Conservation (phyloP, 2,329 filamentous ascomycete genomes). For the Fusarium devonianum region DNA sequence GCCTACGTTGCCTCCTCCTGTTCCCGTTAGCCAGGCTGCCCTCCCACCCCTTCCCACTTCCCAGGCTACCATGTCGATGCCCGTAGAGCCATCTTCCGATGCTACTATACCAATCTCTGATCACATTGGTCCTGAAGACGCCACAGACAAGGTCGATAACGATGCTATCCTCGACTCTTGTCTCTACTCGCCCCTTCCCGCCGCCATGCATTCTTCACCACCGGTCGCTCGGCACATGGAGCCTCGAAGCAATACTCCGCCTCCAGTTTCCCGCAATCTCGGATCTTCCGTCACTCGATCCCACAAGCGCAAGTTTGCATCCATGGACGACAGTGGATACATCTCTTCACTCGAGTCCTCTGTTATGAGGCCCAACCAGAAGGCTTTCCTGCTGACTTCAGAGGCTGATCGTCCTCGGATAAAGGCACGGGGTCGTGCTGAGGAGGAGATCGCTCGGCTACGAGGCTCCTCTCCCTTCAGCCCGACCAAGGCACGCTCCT, state of each 20-base stretch:
- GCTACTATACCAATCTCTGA: slow-evolving; percentile 79
- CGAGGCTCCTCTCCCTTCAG: slow-evolving; percentile 93
- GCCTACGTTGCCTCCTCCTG: slow-evolving; percentile 57
- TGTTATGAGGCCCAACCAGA: slow-evolving; percentile 73
- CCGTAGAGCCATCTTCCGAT: slow-evolving; percentile 75
- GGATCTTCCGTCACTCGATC: slow-evolving; percentile 71
- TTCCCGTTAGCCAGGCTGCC: slow-evolving; percentile 47
- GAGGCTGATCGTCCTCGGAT: slow-evolving; percentile 81
- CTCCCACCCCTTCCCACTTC: slow-evolving; percentile 52
- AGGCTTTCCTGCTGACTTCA: slow-evolving; percentile 72
- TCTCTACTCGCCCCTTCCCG: slow-evolving; percentile 73
- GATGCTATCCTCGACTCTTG: slow-evolving; percentile 55
- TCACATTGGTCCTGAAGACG: slow-evolving; percentile 61
- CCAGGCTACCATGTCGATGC: slow-evolving; percentile 48
- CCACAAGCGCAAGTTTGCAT: slow-evolving; percentile 78
- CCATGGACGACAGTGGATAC: slow-evolving; percentile 93
- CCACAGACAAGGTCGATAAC: slow-evolving; percentile 53
- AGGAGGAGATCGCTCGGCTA: slow-evolving; percentile 93
- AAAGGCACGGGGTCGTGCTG: slow-evolving; percentile 83
- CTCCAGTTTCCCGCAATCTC: slow-evolving; percentile 68
- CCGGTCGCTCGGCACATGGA: slow-evolving; percentile 70
- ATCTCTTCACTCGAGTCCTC: slow-evolving; percentile 97
- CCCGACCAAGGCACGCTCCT: slow-evolving; percentile 73
- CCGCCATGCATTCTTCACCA: slow-evolving; percentile 87
- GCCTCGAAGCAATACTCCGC: slow-evolving; percentile 76